A percentile compares a stretch with the other conserved stretches of the same genome.
These are phyloP conservation scores for Septoria linicola DNA, from an alignment of 2,329 filamentous ascomycete genomes.

Conservation along the genomic window DNA sequence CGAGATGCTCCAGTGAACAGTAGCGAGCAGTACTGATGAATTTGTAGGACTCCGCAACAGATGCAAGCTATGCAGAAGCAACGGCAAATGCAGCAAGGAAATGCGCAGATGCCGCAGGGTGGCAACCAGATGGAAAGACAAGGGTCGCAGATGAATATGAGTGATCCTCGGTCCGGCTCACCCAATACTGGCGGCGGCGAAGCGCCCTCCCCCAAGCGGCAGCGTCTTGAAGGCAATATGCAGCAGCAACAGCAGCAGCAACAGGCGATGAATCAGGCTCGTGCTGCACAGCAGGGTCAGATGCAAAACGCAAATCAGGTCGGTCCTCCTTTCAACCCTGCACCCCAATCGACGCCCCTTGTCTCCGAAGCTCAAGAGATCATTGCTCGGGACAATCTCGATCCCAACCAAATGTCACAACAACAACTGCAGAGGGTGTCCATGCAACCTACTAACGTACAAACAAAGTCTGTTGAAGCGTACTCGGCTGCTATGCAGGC, in stretches of 20 bases:
- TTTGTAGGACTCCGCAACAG: constrained; percentile 33
- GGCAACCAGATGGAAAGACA: constrained; percentile 77
- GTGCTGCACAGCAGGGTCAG: constrained; percentile 35
- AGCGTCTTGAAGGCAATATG: constrained; percentile 71
- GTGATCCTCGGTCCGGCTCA: constrained; percentile 74
- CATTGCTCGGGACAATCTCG: constrained; percentile 67
- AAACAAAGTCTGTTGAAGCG: constrained; percentile 81
- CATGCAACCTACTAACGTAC: constrained; percentile 56
- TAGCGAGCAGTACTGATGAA: constrained; percentile 14
- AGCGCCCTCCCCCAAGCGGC: constrained; percentile 87
- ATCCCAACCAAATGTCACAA: constrained; percentile 68
- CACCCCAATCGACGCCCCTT: constrained; percentile 23
- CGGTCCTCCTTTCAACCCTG: constrained; percentile 32
- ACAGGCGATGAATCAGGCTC: constrained; percentile 37
- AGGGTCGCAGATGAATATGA: constrained; percentile 81
- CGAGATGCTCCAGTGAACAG: not conserved
- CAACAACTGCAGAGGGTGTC: constrained; percentile 70
- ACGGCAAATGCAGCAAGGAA: constrained; percentile 42
- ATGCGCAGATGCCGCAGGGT: constrained; percentile 57
- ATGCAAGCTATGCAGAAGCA: constrained; percentile 65
- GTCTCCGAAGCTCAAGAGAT: constrained; percentile 30
- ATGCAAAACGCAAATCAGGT: constrained; percentile 36
- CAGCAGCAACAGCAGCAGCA: constrained; percentile 57
- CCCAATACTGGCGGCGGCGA: constrained; percentile 65
- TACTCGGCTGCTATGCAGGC: constrained; percentile 83